Evolutionary conservation across 192 early-diverging fungal species (phyloP).

Genomic region (Mortierella antarctica): DNA sequence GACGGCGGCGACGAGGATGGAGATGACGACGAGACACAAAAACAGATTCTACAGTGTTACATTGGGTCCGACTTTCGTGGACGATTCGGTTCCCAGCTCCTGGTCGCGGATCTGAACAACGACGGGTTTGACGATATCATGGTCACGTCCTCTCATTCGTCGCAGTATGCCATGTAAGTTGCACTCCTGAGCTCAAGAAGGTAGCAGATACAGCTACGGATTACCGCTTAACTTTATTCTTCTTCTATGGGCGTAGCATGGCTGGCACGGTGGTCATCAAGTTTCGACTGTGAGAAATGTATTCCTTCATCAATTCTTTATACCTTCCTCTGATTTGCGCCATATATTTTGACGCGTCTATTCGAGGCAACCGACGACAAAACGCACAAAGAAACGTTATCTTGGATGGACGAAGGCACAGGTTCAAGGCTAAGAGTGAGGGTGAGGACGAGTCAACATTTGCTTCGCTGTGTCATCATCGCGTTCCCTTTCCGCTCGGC

Average conservation of each 20-base stretch:
- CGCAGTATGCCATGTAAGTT: conserved; percentile 38
- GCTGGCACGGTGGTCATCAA: conserved; percentile 31
- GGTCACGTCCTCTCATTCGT: conserved; percentile 43
- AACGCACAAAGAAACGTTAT: too few species aligned
- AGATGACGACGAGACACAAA: conserved; percentile 3
- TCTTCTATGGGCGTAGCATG: conserved; percentile 7
- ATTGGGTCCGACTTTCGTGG: conserved; percentile 26
- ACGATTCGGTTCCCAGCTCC: conserved; percentile 36
- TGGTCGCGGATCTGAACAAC: conserved; percentile 31
- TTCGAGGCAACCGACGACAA: too few species aligned
- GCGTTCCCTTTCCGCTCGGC: too few species aligned
- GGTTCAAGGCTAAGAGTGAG: too few species aligned
- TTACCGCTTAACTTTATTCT: not conserved
- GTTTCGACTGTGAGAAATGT: not conserved
- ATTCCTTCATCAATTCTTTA: not conserved
- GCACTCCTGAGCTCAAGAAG: not conserved
- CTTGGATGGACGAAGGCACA: too few species aligned
- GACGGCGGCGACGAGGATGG: conserved; percentile 14
- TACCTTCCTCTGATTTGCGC: too few species aligned
- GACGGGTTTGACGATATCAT: conserved; percentile 34
- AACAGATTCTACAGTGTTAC: conserved; percentile 33
- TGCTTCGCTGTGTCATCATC: too few species aligned
- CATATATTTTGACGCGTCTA: too few species aligned
- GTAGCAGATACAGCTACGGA: too few species aligned
- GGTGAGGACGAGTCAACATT: too few species aligned